Evolutionary conservation across 169 alveolate species (phyloP).

Genomic region (Plasmodium chabaudi): DNA sequence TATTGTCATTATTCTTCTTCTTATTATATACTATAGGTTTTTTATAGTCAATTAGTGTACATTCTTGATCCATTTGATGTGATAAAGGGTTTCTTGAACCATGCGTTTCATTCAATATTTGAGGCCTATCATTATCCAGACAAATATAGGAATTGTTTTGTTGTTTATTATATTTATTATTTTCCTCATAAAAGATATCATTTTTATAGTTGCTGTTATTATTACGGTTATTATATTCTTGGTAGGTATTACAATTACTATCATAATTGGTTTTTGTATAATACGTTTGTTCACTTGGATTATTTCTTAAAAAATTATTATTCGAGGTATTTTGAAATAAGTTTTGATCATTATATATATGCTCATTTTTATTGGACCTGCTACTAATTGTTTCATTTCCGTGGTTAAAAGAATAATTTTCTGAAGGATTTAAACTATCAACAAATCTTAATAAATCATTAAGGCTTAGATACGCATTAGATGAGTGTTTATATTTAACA

Average conservation of each 20-base stretch:
- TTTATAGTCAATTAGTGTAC: not conserved
- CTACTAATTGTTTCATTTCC: not conserved
- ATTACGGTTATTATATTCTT: not conserved
- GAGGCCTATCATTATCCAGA: not conserved
- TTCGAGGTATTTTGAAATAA: not conserved
- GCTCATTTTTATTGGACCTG: not conserved
- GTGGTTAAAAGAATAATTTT: conserved; percentile 1
- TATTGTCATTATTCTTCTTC: conserved; percentile 10
- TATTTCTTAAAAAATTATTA: conserved; percentile 17
- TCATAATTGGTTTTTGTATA: not conserved
- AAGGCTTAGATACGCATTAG: conserved; percentile 45
- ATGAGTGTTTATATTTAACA: conserved; percentile 11
- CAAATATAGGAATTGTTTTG: not conserved
- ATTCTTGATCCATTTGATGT: not conserved
- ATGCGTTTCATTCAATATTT: not conserved
- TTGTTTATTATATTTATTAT: not conserved
- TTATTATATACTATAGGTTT: not conserved
- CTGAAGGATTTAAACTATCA: conserved; percentile 32
- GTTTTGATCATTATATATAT: not conserved
- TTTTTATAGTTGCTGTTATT: conserved; percentile 5
- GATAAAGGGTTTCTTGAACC: not conserved
- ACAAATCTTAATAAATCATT: conserved; percentile 38
- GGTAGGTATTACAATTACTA: not conserved
- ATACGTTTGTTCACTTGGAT: not conserved
- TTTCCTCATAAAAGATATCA: not conserved